Percentiles rank a stretch among this genome's conserved stretches.
These are phyloP conservation scores for Lentinula boryana DNA, from an alignment of 768 basidiomycete species.

Conservation along the genomic window DNA sequence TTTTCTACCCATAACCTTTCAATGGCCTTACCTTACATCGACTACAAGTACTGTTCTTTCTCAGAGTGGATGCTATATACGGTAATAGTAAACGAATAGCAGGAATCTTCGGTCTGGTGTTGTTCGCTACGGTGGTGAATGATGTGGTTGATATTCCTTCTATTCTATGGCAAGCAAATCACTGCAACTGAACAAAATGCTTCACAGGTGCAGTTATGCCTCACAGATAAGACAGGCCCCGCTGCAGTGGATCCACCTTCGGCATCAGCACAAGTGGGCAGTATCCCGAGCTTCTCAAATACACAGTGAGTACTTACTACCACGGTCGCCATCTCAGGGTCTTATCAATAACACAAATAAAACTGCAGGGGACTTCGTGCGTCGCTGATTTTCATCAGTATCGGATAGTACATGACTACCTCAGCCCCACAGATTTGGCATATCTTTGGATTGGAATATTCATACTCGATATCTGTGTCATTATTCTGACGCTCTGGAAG, in stretches of 20 bases:
- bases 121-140: not conserved
- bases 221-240: not conserved
- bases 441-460: conserved; percentile 3
- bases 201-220: not conserved
- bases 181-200: too few species aligned
- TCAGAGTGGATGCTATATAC: not conserved
- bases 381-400: not conserved
- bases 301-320: not conserved
- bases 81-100: not conserved
- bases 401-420: too few species aligned
- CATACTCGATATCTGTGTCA: not conserved
- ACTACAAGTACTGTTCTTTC: not conserved
- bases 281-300: not conserved
- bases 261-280: not conserved
- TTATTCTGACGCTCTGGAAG: conserved; percentile 2
- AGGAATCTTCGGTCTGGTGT: not conserved
- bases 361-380: conserved; percentile 2
- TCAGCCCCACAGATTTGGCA: not conserved
- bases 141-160: not conserved
- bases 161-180: not conserved
- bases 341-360: too few species aligned
- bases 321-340: too few species aligned
- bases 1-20: not conserved
- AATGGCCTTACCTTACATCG: not conserved
- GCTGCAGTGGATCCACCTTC: not conserved